Conservation (phyloP, 345 rosid genomes). For the Erysimum cheiranthoides region DNA sequence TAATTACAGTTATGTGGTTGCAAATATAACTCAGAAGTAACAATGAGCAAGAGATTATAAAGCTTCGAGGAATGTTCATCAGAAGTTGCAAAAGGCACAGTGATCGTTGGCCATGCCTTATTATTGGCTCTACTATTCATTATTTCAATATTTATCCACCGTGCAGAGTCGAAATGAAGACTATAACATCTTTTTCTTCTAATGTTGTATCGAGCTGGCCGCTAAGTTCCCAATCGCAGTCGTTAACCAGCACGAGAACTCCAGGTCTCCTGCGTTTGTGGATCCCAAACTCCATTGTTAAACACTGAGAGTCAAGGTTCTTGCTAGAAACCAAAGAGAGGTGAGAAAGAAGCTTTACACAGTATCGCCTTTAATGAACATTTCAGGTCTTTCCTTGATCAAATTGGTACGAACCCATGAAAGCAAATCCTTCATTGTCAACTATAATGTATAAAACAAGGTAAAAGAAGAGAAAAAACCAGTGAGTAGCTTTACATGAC, state of each 20-base stretch:
- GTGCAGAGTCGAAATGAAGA: conserved; percentile 81
- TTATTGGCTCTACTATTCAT: no score
- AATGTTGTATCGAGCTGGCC: conserved; percentile 73
- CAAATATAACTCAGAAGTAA: not conserved
- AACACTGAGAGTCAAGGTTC: not conserved
- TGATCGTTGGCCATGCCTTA: not conserved
- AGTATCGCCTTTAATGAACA: not conserved
- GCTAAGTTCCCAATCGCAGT: conserved; percentile 83
- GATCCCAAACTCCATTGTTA: not conserved
- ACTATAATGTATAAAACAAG: not conserved
- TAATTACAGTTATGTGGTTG: not conserved
- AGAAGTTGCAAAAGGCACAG: not conserved
- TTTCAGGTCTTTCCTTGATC: conserved; percentile 3
- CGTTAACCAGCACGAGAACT: conserved; percentile 75
- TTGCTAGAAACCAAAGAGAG: not conserved
- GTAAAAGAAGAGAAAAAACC: not conserved
- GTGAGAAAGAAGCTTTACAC: not conserved
- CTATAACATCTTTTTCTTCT: conserved; percentile 69
- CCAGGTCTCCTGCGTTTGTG: conserved; percentile 73
- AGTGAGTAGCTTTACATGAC: not conserved
- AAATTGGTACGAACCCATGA: not conserved
- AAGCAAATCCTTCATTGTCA: not conserved
- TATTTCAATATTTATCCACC: conserved; percentile 54
- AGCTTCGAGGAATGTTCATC: not conserved
- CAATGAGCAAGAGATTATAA: not conserved